A percentile compares a stretch with the other conserved stretches of the same genome.
phyloP scores from a whole-genome alignment of 2,329 filamentous ascomycete species.

The Escovopsis sp. region DNA sequence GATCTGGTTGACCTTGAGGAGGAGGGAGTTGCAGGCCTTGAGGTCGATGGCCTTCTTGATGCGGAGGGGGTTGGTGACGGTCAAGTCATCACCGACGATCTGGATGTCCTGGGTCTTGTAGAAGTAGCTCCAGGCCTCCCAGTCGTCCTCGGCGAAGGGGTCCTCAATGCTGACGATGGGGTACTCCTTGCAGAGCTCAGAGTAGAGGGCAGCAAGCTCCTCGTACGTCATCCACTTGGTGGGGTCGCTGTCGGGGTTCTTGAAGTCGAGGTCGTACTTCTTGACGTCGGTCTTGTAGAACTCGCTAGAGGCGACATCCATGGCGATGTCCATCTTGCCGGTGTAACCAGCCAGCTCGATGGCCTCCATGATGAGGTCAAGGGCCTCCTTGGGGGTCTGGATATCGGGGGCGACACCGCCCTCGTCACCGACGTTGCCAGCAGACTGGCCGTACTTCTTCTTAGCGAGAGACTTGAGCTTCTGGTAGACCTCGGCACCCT shows the following conservation, averaged over 20 bases:
- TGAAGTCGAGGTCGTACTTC: constrained; percentile 99
- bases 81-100: constrained; percentile 96
- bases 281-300: constrained; percentile 97
- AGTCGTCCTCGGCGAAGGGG: constrained; percentile 98
- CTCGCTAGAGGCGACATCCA: constrained; percentile 98
- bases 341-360: constrained; percentile 94
- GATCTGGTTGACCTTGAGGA: constrained; percentile 99
- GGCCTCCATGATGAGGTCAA: constrained; percentile 86
- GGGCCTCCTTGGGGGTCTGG: constrained; percentile 89
- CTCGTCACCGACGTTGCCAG: constrained; percentile 98
- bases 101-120: constrained; percentile 98
- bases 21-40: constrained; percentile 95
- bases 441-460: constrained; percentile 99
- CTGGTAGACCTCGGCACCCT: constrained; percentile 96
- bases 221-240: constrained; percentile 98
- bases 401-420: constrained; percentile 99
- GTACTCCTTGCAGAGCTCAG: constrained; percentile 80
- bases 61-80: constrained; percentile 94
- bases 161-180: constrained; percentile 98
- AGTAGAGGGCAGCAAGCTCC: constrained; percentile 86
- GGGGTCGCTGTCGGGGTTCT: constrained; percentile 95
- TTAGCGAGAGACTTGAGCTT: constrained; percentile 92
- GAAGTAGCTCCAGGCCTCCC: constrained; percentile 99
- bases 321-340: constrained; percentile 92
- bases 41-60: constrained; percentile 99